Evolutionary conservation across 2,329 filamentous ascomycete species (phyloP).

Genomic region (Neopestalotiopsis sp.): DNA sequence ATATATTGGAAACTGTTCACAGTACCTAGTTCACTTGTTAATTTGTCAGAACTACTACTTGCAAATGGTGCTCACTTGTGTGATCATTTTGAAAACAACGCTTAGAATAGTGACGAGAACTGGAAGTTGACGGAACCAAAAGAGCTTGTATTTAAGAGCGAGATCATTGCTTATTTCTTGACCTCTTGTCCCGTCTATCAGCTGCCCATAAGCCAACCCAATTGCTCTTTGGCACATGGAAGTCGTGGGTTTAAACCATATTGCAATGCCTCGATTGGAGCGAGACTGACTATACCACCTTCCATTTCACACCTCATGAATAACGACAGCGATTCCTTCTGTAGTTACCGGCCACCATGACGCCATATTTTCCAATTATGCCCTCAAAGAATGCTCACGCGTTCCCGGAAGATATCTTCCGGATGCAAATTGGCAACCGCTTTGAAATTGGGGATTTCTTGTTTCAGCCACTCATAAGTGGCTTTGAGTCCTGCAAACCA

Average conservation of each 20-base stretch:
- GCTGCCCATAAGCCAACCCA: neutral
- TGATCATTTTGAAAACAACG: too few species aligned
- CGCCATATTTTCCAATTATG: neutral
- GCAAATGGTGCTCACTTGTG: too few species aligned
- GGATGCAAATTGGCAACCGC: neutral
- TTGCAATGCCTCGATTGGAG: neutral
- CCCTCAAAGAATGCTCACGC: neutral
- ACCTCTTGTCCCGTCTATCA: neutral
- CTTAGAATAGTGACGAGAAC: neutral
- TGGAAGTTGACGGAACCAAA: neutral
- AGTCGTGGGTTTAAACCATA: neutral
- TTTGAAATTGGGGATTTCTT: neutral
- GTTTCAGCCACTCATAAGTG: neutral
- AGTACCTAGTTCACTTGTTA: too few species aligned
- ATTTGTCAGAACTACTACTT: too few species aligned
- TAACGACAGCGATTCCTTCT: neutral
- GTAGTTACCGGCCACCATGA: neutral
- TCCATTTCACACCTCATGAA: neutral
- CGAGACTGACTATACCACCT: neutral
- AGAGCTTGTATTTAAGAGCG: neutral
- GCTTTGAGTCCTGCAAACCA: neutral
- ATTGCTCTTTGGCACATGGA: neutral
- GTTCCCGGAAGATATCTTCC: neutral
- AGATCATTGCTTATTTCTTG: constrained; percentile 3
- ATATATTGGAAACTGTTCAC: too few species aligned